phyloP scores from a whole-genome alignment of 768 basidiomycete species.

The Favolaschia claudopus region DNA sequence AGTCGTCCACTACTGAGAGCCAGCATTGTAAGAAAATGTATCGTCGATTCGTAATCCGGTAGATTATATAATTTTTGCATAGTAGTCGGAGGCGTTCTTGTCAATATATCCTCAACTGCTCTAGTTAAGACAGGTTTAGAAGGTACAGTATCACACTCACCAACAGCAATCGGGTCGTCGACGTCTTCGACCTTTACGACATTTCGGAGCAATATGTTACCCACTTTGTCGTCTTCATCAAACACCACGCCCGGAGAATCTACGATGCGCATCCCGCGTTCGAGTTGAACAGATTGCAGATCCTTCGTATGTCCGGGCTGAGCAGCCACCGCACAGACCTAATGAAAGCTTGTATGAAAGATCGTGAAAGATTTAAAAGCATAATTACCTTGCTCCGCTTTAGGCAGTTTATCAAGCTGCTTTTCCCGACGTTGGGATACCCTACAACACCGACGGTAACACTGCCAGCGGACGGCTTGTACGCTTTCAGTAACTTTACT shows the following conservation, averaged over 20 bases:
- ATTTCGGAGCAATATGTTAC: constrained; percentile 81
- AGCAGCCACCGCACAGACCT: constrained; percentile 94
- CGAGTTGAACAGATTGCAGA: constrained; percentile 89
- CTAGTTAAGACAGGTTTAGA: not conserved
- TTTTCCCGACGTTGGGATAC: constrained; percentile 98
- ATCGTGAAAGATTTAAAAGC: not conserved
- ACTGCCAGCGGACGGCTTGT: constrained; percentile 74
- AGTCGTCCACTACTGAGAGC: constrained; percentile 85
- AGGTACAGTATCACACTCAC: constrained; percentile 50
- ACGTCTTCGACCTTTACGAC: constrained; percentile 92
- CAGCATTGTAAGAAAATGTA: constrained; percentile 91
- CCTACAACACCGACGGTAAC: constrained; percentile 93
- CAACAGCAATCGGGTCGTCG: constrained; percentile 88
- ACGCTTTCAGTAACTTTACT: constrained; percentile 83
- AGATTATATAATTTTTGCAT: constrained; percentile 88
- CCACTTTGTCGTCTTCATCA: constrained; percentile 71
- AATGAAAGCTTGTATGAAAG: not conserved
- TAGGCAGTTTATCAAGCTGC: constrained; percentile 90
- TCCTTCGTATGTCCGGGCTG: constrained; percentile 95
- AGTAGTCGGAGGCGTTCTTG: constrained; percentile 72
- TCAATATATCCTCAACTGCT: constrained; percentile 86
- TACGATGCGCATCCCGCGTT: constrained; percentile 90
- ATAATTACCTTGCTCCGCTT: constrained; percentile 78
- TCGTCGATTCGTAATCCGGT: constrained; percentile 71
- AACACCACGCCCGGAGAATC: constrained; percentile 99